A percentile compares a stretch with the other conserved stretches of the same genome.
These are phyloP conservation scores for Backusella psychrophila DNA, from an alignment of 192 early-diverging fungal species.

Conservation along the genomic window DNA sequence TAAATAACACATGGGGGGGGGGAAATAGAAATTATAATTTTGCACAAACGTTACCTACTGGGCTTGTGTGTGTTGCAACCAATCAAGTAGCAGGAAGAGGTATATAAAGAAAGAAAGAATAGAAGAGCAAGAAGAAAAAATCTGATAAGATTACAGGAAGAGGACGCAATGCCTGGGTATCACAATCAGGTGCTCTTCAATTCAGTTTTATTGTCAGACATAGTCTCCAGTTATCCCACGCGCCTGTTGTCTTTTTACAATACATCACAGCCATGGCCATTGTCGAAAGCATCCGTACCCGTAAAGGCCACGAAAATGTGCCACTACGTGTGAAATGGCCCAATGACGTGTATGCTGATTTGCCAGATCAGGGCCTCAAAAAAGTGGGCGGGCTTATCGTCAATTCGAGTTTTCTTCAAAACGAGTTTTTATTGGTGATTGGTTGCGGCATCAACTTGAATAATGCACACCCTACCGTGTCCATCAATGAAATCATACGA, in stretches of 20 bases:
- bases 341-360: conserved; percentile 90
- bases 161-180: conserved; percentile 94
- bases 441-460: conserved; percentile 89
- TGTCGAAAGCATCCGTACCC: conserved; percentile 68
- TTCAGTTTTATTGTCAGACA: conserved; percentile 86
- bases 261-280: conserved; percentile 89
- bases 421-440: conserved; percentile 78
- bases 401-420: conserved; percentile 69
- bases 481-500: conserved; percentile 78
- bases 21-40: conserved; percentile 65
- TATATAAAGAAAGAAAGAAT: background rate
- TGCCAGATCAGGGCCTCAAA: conserved; percentile 55
- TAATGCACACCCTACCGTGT: conserved; percentile 83
- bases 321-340: conserved; percentile 96
- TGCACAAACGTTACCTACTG: conserved; percentile 63
- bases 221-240: conserved; percentile 44
- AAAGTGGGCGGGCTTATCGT: conserved; percentile 88
- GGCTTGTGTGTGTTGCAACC: conserved; percentile 78
- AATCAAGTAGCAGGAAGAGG: conserved; percentile 81
- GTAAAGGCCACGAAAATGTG: conserved; percentile 74
- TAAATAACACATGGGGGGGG: background rate
- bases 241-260: conserved; percentile 88
- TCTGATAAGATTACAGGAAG: conserved; percentile 52
- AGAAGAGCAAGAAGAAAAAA: background rate
- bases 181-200: conserved; percentile 84